phyloP scores from a whole-genome alignment of 2,329 filamentous ascomycete species.

The Paecilomyces sp. region DNA sequence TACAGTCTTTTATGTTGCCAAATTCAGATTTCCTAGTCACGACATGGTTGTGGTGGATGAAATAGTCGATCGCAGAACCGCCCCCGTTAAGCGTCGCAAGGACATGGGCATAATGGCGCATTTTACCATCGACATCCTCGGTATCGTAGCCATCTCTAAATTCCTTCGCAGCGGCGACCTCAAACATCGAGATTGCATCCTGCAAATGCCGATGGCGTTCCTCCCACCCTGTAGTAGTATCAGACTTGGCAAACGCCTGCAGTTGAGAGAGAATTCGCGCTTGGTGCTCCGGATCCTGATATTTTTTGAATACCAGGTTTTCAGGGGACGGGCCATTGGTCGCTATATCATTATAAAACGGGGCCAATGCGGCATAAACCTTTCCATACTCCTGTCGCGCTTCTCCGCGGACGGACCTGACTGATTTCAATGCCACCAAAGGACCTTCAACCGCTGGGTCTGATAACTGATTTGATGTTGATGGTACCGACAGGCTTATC shows the following conservation, averaged over 20 bases:
- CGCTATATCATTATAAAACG: constrained; percentile 80
- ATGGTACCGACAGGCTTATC: constrained; percentile 49
- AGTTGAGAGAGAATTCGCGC: constrained; percentile 83
- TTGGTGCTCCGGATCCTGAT: constrained; percentile 81
- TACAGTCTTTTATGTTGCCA: constrained; percentile 71
- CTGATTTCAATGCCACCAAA: constrained; percentile 61
- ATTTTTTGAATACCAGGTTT: constrained; percentile 77
- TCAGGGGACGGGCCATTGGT: constrained; percentile 64
- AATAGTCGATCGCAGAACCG: constrained; percentile 69
- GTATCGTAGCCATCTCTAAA: constrained; percentile 89
- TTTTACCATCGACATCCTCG: constrained; percentile 79
- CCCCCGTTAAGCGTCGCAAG: constrained; percentile 76
- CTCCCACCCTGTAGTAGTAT: constrained; percentile 68
- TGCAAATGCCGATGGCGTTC: constrained; percentile 65
- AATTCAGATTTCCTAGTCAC: constrained; percentile 66
- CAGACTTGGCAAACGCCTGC: constrained; percentile 68
- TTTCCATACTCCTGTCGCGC: constrained; percentile 87
- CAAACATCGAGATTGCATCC: constrained; percentile 73
- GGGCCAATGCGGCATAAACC: constrained; percentile 78
- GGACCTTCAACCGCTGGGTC: constrained; percentile 55
- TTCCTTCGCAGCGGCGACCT: constrained; percentile 81
- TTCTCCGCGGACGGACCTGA: constrained; percentile 71
- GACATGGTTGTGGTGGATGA: constrained; percentile 81
- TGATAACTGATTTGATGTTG: constrained; percentile 18
- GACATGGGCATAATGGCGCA: constrained; percentile 85